Conservation (phyloP, 768 basidiomycete species). For the Chlorophyllum brunneum region DNA sequence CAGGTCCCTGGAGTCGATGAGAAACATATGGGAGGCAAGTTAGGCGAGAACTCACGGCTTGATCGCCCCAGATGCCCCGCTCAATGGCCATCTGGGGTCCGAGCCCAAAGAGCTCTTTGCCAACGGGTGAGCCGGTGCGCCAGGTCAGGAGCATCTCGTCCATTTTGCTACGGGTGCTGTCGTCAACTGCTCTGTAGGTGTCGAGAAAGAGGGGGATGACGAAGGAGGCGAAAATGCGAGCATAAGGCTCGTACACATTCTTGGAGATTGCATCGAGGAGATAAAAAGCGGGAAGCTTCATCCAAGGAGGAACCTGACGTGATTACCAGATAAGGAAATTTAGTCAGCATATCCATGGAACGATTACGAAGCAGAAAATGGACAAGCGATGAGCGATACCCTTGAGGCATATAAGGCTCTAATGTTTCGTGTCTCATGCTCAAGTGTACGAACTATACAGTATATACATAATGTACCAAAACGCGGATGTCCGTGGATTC, state of each 20-base stretch:
- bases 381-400: conserved; percentile 21
- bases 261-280: conserved; percentile 96
- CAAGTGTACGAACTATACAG: conserved; percentile 21
- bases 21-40: not conserved
- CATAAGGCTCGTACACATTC: conserved; percentile 92
- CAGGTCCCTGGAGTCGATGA: conserved; percentile 27
- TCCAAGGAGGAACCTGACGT: conserved; percentile 79
- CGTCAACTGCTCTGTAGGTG: conserved; percentile 85
- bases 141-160: conserved; percentile 97
- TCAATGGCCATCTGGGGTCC: conserved; percentile 82
- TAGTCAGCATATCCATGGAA: conserved; percentile 68
- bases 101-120: conserved; percentile 81
- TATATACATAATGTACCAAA: conserved; percentile 12
- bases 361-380: conserved; percentile 23
- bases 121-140: conserved; percentile 79
- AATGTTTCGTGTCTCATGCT: conserved; percentile 30
- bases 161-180: conserved; percentile 86
- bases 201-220: conserved; percentile 84
- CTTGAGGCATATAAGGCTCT: conserved; percentile 15
- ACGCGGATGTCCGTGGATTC: conserved; percentile 2
- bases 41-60: conserved; percentile 20
- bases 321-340: conserved; percentile 39
- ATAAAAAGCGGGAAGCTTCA: conserved; percentile 93
- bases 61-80: conserved; percentile 73
- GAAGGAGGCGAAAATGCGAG: conserved; percentile 75